Conservation (phyloP, 257 asterid genomes). For the Catharanthus roseus region DNA sequence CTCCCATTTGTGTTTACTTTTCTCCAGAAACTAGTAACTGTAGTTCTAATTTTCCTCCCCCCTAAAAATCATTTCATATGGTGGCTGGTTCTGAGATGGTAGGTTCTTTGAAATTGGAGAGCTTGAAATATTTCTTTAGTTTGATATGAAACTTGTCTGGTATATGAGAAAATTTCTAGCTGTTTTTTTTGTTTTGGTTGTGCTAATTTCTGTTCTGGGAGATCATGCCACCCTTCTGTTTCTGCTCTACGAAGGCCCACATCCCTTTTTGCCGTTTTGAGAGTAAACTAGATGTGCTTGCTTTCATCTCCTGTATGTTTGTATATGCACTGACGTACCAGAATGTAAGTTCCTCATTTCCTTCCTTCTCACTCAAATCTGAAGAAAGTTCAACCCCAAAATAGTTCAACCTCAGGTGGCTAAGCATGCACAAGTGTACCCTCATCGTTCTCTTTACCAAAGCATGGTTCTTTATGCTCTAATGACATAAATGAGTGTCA, state of each 20-base stretch:
- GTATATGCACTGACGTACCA: background rate
- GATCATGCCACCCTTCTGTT: background rate
- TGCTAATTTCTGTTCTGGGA: too few species aligned
- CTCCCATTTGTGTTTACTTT: background rate
- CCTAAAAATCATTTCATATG: background rate
- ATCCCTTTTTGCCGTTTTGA: background rate
- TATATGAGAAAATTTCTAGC: background rate
- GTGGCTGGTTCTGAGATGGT: background rate
- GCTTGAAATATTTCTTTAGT: background rate
- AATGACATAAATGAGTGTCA: background rate
- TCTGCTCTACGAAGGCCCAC: background rate
- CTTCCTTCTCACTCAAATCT: background rate
- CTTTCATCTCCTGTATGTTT: background rate
- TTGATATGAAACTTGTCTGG: background rate
- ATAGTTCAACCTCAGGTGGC: background rate
- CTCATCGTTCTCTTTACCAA: background rate
- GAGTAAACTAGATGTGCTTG: background rate
- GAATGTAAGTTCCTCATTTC: background rate
- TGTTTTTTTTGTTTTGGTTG: background rate
- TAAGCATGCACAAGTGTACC: background rate
- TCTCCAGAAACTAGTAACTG: background rate
- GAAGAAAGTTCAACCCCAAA: background rate
- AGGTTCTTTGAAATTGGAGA: background rate
- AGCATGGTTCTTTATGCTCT: background rate
- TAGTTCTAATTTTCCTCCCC: background rate